Percentiles rank a stretch among this genome's conserved stretches.
These are phyloP conservation scores for Funneliformis geosporum DNA, from an alignment of 192 early-diverging fungal species.

Conservation along the genomic window DNA sequence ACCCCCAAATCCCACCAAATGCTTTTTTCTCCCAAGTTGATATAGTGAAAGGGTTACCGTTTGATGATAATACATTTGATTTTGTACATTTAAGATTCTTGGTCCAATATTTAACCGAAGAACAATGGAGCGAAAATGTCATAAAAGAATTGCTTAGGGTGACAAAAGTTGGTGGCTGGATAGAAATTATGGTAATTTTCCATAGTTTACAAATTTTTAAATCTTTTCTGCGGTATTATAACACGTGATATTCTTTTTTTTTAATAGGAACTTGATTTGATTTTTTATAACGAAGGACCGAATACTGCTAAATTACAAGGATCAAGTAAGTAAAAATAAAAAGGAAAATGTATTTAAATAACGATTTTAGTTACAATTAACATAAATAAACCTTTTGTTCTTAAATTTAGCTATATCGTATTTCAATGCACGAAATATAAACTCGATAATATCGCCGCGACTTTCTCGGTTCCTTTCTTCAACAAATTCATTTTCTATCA, in stretches of 20 bases:
- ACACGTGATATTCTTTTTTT: not conserved
- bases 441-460: constrained; percentile 1
- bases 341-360: not conserved
- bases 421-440: not conserved
- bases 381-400: not conserved
- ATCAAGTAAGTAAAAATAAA: constrained; percentile 14
- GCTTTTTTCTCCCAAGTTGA: constrained; percentile 39
- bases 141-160: constrained; percentile 41
- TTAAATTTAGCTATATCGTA: constrained; percentile 3
- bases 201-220: not conserved
- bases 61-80: constrained; percentile 51
- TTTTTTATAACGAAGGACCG: not conserved
- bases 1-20: constrained; percentile 25
- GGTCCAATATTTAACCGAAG: constrained; percentile 15
- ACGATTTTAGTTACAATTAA: not conserved
- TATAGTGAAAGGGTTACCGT: constrained; percentile 41
- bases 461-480: not conserved
- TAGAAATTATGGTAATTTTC: constrained; percentile 40
- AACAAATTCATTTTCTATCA: not conserved
- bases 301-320: not conserved
- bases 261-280: constrained; percentile 6
- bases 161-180: constrained; percentile 41
- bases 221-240: not conserved
- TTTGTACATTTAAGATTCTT: constrained; percentile 38
- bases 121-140: constrained; percentile 5